Evolutionary conservation across 2,329 filamentous ascomycete genomes (phyloP), one percentile per base, ranked within the genome.

Genomic region (Talaromyces sp.): DNA sequence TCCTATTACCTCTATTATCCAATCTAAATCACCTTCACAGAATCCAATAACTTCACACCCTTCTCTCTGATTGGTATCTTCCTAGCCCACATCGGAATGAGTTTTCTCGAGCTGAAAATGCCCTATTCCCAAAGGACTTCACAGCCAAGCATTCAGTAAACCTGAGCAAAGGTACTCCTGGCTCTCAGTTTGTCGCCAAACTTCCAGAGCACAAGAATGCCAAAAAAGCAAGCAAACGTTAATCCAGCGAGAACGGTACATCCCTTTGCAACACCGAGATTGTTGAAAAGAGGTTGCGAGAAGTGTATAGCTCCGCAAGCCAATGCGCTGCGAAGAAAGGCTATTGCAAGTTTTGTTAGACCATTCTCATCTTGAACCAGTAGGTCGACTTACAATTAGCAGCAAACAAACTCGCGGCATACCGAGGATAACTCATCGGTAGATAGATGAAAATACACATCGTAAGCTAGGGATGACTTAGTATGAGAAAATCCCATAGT

Each of bases 391-490:
- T 13, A 35, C 33, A 35, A 35, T 68, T 72, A 28, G 65, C 67
- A 1, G 70, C 70, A 56, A 73, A 72, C 50, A 74, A 60, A 45
- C 65, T 68, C 2, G 68, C 70, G 4, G 68, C 66, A 36, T 73
- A 73, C 51, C 62, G 63, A 3, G 70, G 71, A 56, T 73, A 73
- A 8, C 63, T 65, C 2, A 68, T 43, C 1, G 69, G 66, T n/a
- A 76, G 66, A 51, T 76, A 75, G 22, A 75, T 61, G 51, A 75
- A 74, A 37, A 76, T 63, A 60, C 68, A 75, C 66, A 79, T 77
- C 63, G 77, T 70, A 35, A 35, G 7, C 33, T 35, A 35, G 33
- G 4, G 7, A 7, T 28, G 25, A 7, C 25, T 28, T 28, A 28
- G 25, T 28, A 28, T 3, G 25, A 28, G 3, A 7, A 28, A 28